Base-by-base conservation (phyloP, 2,329 filamentous ascomycete species). In the Alternaria longipes region DNA sequence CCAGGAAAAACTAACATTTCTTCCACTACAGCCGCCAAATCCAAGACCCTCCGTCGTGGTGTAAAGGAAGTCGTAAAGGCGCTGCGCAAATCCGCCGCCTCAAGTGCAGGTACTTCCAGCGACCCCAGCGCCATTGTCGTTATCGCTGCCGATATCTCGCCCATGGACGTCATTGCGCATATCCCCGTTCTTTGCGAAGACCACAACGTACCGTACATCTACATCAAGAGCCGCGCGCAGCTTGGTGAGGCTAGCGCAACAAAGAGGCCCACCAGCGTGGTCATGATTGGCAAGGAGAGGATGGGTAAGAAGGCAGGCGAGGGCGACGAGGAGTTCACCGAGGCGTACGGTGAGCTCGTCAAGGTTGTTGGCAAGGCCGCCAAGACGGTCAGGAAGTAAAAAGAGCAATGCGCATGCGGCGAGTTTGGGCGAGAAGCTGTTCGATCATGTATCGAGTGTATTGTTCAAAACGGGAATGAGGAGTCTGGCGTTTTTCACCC, bases 51-150 rank as follows among this genome's bases (percentile, higher is more conserved):
- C 77, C 97, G 97, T 85, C 94, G 95, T 77, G 95, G 95, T 78
- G 95, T 99, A 69, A 99, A 99, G 83, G 95, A 99, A 84, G 94
- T 97, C 77, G 94, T 98, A 84, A 99, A 99, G 85, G 91, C 94
- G 34, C 91, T 99, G 73, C 93, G 95, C 84, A 98, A 98, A 84
- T 94, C 93, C 14, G 81, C 88, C 71, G 87, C 89, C 59, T 87
- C 88, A n/a, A 86, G 88, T 62, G 86, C 87, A 67, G 84, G 87
- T 76, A 80, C 86, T 56, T 66, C 75, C 55, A 84, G 89, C 74
- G 62, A 76, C 60, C 89, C 91, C 45, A 86, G 89, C 69, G 86
- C 84, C 65, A 86, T 99, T 69, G 93, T 97, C 74, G 85, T 99
- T 79, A 92, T 99, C 71, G 95, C 95, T 36, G 95, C 92, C 73